Evolutionary conservation across 495 filamentous ascomycete genomes (phyloP).

Genomic region (Hypoxylon fuscum): DNA sequence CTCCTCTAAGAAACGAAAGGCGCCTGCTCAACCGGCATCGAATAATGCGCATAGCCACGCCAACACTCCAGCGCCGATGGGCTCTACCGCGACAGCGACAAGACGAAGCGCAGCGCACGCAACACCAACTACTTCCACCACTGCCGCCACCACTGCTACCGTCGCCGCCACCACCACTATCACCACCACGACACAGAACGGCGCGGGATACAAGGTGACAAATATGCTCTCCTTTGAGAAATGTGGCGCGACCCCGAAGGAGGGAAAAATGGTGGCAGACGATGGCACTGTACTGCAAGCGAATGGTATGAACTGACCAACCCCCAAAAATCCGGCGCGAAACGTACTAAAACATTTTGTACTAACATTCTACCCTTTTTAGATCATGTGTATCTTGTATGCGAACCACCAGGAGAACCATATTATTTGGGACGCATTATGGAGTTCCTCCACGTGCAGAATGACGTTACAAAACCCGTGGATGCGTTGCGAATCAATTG

Average conservation of each 20-base stretch:
- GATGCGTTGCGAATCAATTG: constrained; percentile 94
- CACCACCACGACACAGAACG: constrained; percentile 5
- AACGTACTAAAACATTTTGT: not conserved
- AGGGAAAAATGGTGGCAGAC: constrained; percentile 85
- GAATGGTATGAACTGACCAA: constrained; percentile 76
- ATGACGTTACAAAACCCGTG: constrained; percentile 74
- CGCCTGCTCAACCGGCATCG: constrained; percentile 52
- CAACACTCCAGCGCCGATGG: constrained; percentile 60
- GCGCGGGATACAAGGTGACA: constrained; percentile 58
- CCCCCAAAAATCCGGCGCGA: too few species aligned
- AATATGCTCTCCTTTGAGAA: constrained; percentile 91
- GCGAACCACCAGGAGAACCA: constrained; percentile 96
- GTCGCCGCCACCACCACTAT: constrained; percentile 2
- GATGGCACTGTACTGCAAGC: constrained; percentile 84
- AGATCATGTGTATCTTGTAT: constrained; percentile 98
- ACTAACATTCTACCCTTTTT: constrained; percentile 32
- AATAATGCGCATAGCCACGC: constrained; percentile 42
- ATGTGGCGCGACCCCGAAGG: constrained; percentile 70
- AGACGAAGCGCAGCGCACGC: constrained; percentile 46
- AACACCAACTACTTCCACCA: constrained; percentile 2
- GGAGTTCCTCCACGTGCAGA: constrained; percentile 89
- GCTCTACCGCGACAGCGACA: constrained; percentile 48
- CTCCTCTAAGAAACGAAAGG: constrained; percentile 80
- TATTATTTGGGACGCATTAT: constrained; percentile 98
- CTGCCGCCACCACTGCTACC: too few species aligned